phyloP scores from a whole-genome alignment of 1,139 yeast species.

The Suhomyces panamericanus region DNA sequence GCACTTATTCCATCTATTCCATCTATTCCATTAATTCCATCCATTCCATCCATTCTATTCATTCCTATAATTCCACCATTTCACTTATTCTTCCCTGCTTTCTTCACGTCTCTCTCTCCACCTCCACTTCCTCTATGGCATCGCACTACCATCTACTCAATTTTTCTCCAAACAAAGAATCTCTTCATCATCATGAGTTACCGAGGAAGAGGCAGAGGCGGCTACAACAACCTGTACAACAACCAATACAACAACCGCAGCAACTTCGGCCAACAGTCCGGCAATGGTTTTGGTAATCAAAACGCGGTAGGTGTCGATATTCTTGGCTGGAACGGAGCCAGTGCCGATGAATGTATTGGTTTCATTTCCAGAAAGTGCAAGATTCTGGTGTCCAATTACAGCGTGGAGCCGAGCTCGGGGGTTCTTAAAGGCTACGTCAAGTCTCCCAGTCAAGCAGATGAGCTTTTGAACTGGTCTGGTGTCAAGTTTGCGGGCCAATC shows the following conservation, averaged over 20 bases:
- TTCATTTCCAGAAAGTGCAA: slow-evolving; percentile 71
- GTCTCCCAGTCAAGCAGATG: slow-evolving; percentile 55
- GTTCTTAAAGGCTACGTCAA: slow-evolving; percentile 62
- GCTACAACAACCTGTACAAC: slow-evolving; percentile 20
- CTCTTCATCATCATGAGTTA: slow-evolving; percentile 35
- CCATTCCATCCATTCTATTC: too few relatives aligned
- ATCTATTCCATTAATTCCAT: too few relatives aligned
- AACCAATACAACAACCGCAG: slow-evolving; percentile 14
- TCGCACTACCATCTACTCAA: slow-evolving; percentile 1
- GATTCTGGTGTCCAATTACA: slow-evolving; percentile 51
- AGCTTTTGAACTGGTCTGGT: slow-evolving; percentile 65
- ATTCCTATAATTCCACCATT: too few relatives aligned
- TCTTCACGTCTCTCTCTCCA: not conserved
- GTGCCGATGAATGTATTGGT: slow-evolving; percentile 63
- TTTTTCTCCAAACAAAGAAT: slow-evolving; percentile 1
- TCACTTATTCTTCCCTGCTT: too few relatives aligned
- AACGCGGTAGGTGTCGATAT: slow-evolving; percentile 57
- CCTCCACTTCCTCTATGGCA: not conserved
- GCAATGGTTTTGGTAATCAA: slow-evolving; percentile 34
- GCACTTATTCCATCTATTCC: too few relatives aligned
- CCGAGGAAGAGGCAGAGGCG: slow-evolving; percentile 50
- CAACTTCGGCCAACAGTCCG: slow-evolving; percentile 24
- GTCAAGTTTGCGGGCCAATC: slow-evolving; percentile 77
- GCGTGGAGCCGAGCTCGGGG: slow-evolving; percentile 43
- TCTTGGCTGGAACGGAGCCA: slow-evolving; percentile 80